These are phyloP conservation scores for Cetradonia linearis DNA, from an alignment of 495 filamentous ascomycete species.

Conservation along the genomic window DNA sequence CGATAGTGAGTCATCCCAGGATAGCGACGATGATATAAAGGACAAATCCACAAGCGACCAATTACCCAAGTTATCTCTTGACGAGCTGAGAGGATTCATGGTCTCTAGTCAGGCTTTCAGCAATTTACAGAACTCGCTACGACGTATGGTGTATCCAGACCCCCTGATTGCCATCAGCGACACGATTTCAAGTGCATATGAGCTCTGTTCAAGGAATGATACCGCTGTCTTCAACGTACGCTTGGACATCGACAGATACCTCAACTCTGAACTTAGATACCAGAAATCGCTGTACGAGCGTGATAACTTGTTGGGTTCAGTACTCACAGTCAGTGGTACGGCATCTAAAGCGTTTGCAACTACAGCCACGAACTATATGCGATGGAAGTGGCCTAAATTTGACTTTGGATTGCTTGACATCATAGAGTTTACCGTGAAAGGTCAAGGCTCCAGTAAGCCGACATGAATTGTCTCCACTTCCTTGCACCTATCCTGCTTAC, in stretches of 20 bases:
- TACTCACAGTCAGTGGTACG: neutral
- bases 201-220: neutral
- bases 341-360: neutral
- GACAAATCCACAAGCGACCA: neutral
- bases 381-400: conserved; percentile 1
- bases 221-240: neutral
- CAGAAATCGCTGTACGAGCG: neutral
- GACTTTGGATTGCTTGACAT: neutral
- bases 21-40: neutral
- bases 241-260: neutral
- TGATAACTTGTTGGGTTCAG: neutral
- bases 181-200: neutral
- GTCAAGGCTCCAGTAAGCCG: neutral
- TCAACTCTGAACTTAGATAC: neutral
- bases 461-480: neutral
- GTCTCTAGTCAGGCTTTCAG: neutral
- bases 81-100: neutral
- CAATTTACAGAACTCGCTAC: neutral
- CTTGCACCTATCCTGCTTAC: neutral
- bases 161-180: neutral
- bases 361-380: neutral
- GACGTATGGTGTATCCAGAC: neutral
- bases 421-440: neutral
- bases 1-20: neutral
- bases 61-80: neutral